Evolutionary conservation across 225 moss, liverwort and hornwort genomes (phyloP).

Genomic region (Marchantia paleacea): DNA sequence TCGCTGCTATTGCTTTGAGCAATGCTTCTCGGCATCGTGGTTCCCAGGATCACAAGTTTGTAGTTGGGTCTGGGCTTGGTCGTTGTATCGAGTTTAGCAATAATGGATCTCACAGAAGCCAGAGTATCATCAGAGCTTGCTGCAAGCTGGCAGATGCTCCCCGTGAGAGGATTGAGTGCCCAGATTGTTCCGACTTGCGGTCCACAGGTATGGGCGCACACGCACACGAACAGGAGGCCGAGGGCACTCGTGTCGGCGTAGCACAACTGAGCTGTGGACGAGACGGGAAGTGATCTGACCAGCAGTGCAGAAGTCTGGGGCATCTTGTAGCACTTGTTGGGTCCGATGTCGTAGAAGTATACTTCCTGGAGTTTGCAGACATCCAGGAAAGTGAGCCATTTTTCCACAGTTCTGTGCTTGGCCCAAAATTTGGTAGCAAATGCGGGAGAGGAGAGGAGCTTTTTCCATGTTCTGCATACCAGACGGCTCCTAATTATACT

Average conservation of each 20-base stretch:
- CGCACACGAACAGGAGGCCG: background rate
- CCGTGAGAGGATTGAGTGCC: background rate
- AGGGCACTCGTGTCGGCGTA: constrained; percentile 2
- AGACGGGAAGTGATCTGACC: background rate
- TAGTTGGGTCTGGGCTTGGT: background rate
- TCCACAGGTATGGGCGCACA: background rate
- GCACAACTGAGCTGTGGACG: background rate
- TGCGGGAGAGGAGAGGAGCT: background rate
- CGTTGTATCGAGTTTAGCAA: background rate
- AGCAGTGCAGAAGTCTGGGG: background rate
- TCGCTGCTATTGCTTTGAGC: background rate
- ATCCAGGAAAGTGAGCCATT: background rate
- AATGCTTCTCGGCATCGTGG: background rate
- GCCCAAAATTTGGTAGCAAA: background rate
- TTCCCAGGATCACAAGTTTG: background rate
- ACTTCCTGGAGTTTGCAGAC: background rate
- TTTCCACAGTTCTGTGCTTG: background rate
- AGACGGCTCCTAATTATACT: background rate
- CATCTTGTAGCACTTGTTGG: background rate
- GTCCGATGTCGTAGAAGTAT: background rate
- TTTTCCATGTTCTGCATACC: background rate
- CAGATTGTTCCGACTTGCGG: background rate
- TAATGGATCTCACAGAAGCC: background rate
- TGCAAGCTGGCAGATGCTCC: background rate
- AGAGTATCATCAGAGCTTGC: background rate